Conservation (phyloP, 2,329 filamentous ascomycete genomes). For the Penicillium hesseltinei region DNA sequence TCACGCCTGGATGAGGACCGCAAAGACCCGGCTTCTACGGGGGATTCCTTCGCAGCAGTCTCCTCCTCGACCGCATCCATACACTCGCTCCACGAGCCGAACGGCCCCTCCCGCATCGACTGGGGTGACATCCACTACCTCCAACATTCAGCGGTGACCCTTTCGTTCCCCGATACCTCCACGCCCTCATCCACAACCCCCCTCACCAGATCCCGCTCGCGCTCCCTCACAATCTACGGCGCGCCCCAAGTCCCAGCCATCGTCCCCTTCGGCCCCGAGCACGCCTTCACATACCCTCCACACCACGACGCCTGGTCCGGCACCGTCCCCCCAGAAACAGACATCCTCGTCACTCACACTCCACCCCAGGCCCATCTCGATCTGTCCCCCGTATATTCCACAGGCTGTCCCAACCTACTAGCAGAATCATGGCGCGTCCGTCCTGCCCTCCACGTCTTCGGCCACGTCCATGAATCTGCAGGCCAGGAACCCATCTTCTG, state of each 20-base stretch:
- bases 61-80: slow-evolving; percentile 38
- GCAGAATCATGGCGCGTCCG: slow-evolving; percentile 71
- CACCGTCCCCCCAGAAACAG: slow-evolving; percentile 68
- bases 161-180: slow-evolving; percentile 55
- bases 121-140: slow-evolving; percentile 72
- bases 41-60: slow-evolving; percentile 26
- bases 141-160: slow-evolving; percentile 63
- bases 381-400: slow-evolving; percentile 52
- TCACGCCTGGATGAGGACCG: slow-evolving; percentile 60
- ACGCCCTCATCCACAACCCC: slow-evolving; percentile 40
- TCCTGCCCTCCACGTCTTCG: slow-evolving; percentile 77
- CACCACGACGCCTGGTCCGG: slow-evolving; percentile 68
- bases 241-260: slow-evolving; percentile 70
- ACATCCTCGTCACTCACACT: slow-evolving; percentile 78
- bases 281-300: slow-evolving; percentile 74
- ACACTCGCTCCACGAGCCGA: slow-evolving; percentile 41
- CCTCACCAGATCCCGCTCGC: slow-evolving; percentile 53
- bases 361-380: slow-evolving; percentile 72
- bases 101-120: slow-evolving; percentile 54
- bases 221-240: slow-evolving; percentile 72
- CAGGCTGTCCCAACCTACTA: slow-evolving; percentile 71
- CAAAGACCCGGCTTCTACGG: slow-evolving; percentile 18
- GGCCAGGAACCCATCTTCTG: slow-evolving; percentile 70
- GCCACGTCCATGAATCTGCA: slow-evolving; percentile 76
- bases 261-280: slow-evolving; percentile 65